Percentiles rank a stretch among this genome's conserved stretches.
These are phyloP conservation scores for Amanita rimosa DNA, from an alignment of 768 basidiomycete genomes.

Conservation along the genomic window DNA sequence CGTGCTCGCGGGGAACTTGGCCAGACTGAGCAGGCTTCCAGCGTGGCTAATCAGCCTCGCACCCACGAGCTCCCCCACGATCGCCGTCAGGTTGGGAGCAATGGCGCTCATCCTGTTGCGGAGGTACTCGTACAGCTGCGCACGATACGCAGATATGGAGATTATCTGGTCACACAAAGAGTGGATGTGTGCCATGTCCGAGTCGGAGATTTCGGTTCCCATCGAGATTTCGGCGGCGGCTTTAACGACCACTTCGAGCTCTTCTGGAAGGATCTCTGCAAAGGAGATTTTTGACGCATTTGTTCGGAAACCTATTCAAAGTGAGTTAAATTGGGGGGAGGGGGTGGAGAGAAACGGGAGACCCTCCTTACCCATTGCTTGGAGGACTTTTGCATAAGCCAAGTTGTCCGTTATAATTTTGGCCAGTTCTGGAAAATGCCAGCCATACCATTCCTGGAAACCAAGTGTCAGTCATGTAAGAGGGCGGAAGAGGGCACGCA, in stretches of 20 bases:
- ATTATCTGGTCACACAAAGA: slow-evolving; percentile 98
- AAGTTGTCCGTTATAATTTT: slow-evolving; percentile 97
- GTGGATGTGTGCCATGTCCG: slow-evolving; percentile 94
- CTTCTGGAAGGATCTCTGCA: slow-evolving; percentile 88
- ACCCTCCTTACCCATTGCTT: slow-evolving; percentile 79
- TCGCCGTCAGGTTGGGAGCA: slow-evolving; percentile 90
- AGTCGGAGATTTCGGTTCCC: slow-evolving; percentile 98
- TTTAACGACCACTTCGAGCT: slow-evolving; percentile 90
- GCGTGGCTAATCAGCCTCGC: slow-evolving; percentile 93
- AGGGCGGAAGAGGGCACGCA: not conserved
- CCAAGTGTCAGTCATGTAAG: not conserved
- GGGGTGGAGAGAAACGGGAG: not conserved
- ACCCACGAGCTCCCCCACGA: slow-evolving; percentile 89
- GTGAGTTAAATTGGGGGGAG: not conserved
- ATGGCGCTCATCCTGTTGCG: slow-evolving; percentile 98
- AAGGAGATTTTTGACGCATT: slow-evolving; percentile 84
- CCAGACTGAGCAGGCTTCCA: slow-evolving; percentile 87
- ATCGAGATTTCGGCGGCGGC: slow-evolving; percentile 96
- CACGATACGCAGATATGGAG: slow-evolving; percentile 87
- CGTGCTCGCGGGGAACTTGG: slow-evolving; percentile 96
- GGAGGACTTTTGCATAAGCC: slow-evolving; percentile 92
- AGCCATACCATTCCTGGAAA: slow-evolving; percentile 98
- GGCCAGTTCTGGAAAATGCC: slow-evolving; percentile 99
- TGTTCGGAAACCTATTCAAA: slow-evolving; percentile 73
- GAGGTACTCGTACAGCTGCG: slow-evolving; percentile 93